Evolutionary conservation across 2,329 filamentous ascomycete genomes (phyloP).

Genomic region (Verticillium albo-atrum): DNA sequence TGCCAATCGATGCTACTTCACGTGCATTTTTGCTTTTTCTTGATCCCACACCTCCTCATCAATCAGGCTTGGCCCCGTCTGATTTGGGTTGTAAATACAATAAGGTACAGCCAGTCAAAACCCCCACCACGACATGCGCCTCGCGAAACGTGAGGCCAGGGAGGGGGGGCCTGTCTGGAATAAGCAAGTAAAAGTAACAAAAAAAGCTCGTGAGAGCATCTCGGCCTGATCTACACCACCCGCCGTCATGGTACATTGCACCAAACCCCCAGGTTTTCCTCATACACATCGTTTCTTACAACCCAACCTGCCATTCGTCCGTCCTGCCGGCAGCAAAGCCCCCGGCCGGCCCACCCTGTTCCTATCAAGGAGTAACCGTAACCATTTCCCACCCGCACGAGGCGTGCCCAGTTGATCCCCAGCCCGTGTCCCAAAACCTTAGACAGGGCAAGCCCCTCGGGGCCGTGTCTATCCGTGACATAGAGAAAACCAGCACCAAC

Average conservation of each 20-base stretch:
- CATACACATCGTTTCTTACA: constrained; percentile 1
- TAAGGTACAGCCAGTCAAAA: background rate
- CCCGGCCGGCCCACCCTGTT: background rate
- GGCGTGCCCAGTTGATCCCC: constrained; percentile 2
- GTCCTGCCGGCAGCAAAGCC: constrained; percentile 3
- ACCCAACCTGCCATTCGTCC: background rate
- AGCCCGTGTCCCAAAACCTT: constrained; percentile 3
- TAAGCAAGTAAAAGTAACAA: constrained; percentile 4
- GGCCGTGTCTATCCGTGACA: background rate
- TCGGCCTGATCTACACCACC: constrained; percentile 13
- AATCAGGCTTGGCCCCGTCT: too few relatives aligned
- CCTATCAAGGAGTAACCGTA: background rate
- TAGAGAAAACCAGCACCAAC: background rate
- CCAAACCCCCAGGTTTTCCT: background rate
- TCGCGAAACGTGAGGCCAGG: background rate
- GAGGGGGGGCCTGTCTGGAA: background rate
- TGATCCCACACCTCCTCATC: background rate
- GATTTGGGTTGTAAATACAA: background rate
- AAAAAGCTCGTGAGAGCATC: constrained; percentile 16
- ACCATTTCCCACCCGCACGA: constrained; percentile 2
- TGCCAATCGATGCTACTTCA: background rate
- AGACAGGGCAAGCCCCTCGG: background rate
- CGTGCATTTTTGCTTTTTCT: background rate
- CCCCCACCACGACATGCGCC: background rate
- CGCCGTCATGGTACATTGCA: constrained; percentile 5